Percentiles rank a stretch among this genome's conserved stretches.
These are phyloP conservation scores for Gymnopus androsaceus DNA, from an alignment of 1,284 basidiomycete species.

Conservation along the genomic window DNA sequence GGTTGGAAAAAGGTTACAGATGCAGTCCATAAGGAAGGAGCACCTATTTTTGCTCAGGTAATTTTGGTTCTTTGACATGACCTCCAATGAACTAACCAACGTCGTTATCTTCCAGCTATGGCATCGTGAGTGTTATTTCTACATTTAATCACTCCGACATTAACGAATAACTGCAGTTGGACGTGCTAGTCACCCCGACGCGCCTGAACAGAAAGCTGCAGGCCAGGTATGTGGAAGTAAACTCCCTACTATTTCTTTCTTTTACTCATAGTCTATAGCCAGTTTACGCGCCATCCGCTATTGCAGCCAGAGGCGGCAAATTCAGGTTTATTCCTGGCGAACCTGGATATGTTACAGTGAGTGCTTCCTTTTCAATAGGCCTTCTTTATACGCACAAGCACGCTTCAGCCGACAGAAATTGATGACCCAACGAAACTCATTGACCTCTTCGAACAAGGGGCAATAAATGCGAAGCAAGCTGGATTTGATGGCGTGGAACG, in stretches of 20 bases:
- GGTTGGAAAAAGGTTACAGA: conserved; percentile 13
- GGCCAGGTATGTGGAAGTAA: no score
- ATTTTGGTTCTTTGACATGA: neutral
- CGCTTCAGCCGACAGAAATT: conserved; percentile 40
- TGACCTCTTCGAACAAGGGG: conserved; percentile 50
- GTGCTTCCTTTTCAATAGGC: conserved; percentile 9
- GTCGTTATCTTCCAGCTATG: conserved; percentile 18
- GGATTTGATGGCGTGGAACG: conserved; percentile 70
- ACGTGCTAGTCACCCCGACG: conserved; percentile 24
- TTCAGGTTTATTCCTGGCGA: conserved; percentile 35
- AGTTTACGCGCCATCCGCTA: conserved; percentile 38
- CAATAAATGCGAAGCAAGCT: conserved; percentile 56
- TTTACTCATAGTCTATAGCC: no score
- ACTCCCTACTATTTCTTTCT: no score
- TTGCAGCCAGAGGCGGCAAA: conserved; percentile 37
- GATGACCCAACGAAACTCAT: conserved; percentile 45
- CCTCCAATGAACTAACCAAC: neutral
- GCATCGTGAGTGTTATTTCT: conserved; percentile 20
- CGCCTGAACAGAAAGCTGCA: conserved; percentile 22
- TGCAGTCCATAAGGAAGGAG: conserved; percentile 5
- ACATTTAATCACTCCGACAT: neutral
- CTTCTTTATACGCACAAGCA: conserved; percentile 33
- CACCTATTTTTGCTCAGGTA: conserved; percentile 8
- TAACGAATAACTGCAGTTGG: conserved; percentile 19
- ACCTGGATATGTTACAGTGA: conserved; percentile 36